Percentiles rank a stretch among this genome's conserved stretches.
Evolutionary conservation across 2,329 filamentous ascomycete genomes (phyloP).

Genomic region (Neonectria coccinea): DNA sequence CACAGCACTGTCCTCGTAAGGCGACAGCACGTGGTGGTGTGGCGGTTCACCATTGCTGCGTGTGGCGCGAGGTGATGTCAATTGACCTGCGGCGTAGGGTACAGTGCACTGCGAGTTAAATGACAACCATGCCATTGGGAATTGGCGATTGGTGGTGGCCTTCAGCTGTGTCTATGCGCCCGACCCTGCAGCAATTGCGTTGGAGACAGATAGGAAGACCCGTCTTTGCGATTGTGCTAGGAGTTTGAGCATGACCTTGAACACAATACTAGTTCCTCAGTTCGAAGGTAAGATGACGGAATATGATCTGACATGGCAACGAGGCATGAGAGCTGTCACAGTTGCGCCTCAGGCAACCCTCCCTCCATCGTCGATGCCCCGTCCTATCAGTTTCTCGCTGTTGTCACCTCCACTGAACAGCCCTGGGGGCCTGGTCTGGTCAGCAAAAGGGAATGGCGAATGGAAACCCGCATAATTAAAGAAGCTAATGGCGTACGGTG

Average conservation of each 20-base stretch:
- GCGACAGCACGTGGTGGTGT: slow-evolving; percentile 29
- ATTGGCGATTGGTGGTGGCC: slow-evolving; percentile 15
- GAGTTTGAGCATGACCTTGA: neutral
- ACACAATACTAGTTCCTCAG: too few relatives aligned
- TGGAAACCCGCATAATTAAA: slow-evolving; percentile 36
- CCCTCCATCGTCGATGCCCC: neutral
- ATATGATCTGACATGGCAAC: slow-evolving; percentile 18
- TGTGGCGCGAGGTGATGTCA: slow-evolving; percentile 40
- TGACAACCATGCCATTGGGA: slow-evolving; percentile 32
- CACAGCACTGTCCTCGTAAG: neutral
- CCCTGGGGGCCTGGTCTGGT: slow-evolving; percentile 19
- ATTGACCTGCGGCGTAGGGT: slow-evolving; percentile 14
- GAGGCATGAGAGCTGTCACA: slow-evolving; percentile 1
- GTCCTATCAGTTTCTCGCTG: slow-evolving; percentile 20
- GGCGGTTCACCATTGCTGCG: slow-evolving; percentile 22
- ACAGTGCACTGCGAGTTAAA: slow-evolving; percentile 32
- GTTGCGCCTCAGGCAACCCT: slow-evolving; percentile 21
- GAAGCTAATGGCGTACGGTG: slow-evolving; percentile 42
- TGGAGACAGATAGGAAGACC: neutral
- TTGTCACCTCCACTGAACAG: slow-evolving; percentile 15
- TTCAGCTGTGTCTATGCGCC: slow-evolving; percentile 2
- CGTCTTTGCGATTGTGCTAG: neutral
- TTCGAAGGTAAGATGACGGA: neutral
- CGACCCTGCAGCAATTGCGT: slow-evolving; percentile 17
- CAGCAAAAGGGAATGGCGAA: slow-evolving; percentile 36